A percentile compares a stretch with the other conserved stretches of the same genome.
Conservation (phyloP, 2,329 filamentous ascomycete species). For the Seiridium unicorne region DNA sequence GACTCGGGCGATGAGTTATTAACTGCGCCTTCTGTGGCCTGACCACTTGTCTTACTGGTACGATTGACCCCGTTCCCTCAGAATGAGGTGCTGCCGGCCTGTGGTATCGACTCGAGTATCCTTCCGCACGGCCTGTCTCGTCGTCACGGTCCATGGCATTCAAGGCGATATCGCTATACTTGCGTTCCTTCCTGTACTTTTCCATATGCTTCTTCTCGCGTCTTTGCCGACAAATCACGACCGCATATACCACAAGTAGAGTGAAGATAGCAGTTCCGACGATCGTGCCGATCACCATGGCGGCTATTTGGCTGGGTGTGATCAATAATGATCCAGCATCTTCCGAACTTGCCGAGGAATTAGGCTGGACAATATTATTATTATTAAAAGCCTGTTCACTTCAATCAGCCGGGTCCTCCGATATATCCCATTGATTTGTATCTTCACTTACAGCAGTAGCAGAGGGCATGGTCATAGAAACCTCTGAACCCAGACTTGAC, state of each 20-base stretch:
- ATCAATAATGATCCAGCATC: not conserved
- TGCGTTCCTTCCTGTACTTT: not conserved
- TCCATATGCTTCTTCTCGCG: not conserved
- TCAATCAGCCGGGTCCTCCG: not conserved
- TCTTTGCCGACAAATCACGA: not conserved
- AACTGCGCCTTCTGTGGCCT: not conserved
- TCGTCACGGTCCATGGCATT: not conserved
- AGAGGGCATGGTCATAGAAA: not conserved
- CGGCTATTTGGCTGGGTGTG: constrained; percentile 7
- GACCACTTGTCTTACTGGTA: not conserved
- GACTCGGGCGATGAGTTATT: not conserved
- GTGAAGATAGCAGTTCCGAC: constrained; percentile 5
- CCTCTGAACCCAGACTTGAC: not conserved
- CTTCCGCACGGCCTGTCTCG: not conserved
- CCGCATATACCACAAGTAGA: not conserved
- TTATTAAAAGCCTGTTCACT: not conserved
- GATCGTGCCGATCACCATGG: constrained; percentile 7
- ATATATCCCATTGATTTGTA: not conserved
- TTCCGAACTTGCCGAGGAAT: not conserved
- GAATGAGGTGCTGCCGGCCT: not conserved
- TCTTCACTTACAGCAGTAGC: not conserved
- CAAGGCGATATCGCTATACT: not conserved
- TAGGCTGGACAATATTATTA: not conserved
- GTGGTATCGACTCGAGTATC: not conserved
- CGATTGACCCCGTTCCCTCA: not conserved